Evolutionary conservation across 2,329 filamentous ascomycete species (phyloP).

Genomic region (Fusarium cyanostomum): DNA sequence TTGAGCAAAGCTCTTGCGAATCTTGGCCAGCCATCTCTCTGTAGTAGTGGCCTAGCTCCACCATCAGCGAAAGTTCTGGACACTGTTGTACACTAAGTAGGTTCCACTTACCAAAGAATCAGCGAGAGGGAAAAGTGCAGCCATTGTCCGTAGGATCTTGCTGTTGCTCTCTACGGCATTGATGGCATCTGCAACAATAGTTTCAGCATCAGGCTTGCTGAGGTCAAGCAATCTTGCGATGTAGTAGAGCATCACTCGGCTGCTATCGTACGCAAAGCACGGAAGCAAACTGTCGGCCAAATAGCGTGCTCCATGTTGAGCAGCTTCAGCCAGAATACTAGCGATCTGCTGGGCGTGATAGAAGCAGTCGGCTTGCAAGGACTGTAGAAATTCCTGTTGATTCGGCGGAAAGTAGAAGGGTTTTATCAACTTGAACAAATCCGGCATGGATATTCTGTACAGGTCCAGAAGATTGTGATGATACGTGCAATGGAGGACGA

Average conservation of each 20-base stretch:
- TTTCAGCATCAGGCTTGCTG: slow-evolving; percentile 47
- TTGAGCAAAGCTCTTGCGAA: slow-evolving; percentile 46
- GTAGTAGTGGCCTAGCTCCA: slow-evolving; percentile 48
- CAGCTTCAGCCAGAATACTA: slow-evolving; percentile 51
- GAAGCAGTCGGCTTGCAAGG: slow-evolving; percentile 51
- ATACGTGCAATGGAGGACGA: slow-evolving; percentile 57
- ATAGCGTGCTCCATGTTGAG: slow-evolving; percentile 52
- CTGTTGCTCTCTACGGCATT: slow-evolving; percentile 53
- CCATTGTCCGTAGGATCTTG: slow-evolving; percentile 50
- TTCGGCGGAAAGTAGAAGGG: slow-evolving; percentile 53
- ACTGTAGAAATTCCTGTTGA: slow-evolving; percentile 49
- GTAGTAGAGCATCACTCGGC: slow-evolving; percentile 59
- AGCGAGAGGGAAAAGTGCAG: slow-evolving; percentile 51
- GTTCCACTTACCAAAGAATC: slow-evolving; percentile 49
- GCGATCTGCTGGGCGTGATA: slow-evolving; percentile 52
- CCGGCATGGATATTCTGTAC: slow-evolving; percentile 57
- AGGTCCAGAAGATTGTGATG: slow-evolving; percentile 57
- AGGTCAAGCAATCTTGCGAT: slow-evolving; percentile 55
- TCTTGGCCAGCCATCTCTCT: slow-evolving; percentile 52
- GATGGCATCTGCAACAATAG: slow-evolving; percentile 51
- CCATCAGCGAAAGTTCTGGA: background rate
- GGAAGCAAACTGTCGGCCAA: slow-evolving; percentile 57
- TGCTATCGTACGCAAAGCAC: slow-evolving; percentile 59
- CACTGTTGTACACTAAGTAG: no score
- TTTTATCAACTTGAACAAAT: slow-evolving; percentile 55